phyloP scores from a whole-genome alignment of 257 asterid species.

The Nicotiana attenuata region DNA sequence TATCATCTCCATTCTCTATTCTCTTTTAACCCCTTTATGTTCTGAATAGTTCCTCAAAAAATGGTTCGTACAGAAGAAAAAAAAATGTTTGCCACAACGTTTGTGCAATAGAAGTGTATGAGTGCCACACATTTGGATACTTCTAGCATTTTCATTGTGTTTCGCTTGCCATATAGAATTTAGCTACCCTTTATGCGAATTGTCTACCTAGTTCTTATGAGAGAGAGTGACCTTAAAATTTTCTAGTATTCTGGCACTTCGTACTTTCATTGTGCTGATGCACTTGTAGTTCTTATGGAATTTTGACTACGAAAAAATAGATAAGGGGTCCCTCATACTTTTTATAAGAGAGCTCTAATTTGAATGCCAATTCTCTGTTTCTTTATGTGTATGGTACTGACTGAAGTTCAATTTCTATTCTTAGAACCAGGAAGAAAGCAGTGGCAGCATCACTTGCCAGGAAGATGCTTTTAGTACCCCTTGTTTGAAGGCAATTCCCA shows the following conservation, averaged over 20 bases:
- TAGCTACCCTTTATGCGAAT: neutral
- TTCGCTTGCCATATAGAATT: neutral
- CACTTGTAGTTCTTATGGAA: neutral
- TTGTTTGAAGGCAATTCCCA: slow-evolving; percentile 56
- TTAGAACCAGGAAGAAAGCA: slow-evolving; percentile 49
- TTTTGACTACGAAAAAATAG: neutral
- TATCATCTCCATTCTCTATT: neutral
- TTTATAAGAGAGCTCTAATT: neutral
- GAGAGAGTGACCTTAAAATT: neutral
- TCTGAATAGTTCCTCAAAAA: neutral
- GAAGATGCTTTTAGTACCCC: slow-evolving; percentile 80
- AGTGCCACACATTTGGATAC: neutral
- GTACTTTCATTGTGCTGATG: neutral
- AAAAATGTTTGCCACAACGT: neutral
- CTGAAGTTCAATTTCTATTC: slow-evolving; percentile 16
- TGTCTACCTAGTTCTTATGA: neutral
- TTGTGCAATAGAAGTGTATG: neutral
- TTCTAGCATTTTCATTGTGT: neutral
- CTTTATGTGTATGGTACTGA: slow-evolving; percentile 12
- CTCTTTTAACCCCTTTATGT: neutral
- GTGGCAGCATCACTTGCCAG: slow-evolving; percentile 31
- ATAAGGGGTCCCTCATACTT: neutral
- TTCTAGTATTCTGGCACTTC: neutral
- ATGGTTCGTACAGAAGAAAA: neutral
- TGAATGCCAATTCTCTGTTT: neutral